phyloP scores from a whole-genome alignment of 192 early-diverging fungal genomes.

The Coemansia sp. region DNA sequence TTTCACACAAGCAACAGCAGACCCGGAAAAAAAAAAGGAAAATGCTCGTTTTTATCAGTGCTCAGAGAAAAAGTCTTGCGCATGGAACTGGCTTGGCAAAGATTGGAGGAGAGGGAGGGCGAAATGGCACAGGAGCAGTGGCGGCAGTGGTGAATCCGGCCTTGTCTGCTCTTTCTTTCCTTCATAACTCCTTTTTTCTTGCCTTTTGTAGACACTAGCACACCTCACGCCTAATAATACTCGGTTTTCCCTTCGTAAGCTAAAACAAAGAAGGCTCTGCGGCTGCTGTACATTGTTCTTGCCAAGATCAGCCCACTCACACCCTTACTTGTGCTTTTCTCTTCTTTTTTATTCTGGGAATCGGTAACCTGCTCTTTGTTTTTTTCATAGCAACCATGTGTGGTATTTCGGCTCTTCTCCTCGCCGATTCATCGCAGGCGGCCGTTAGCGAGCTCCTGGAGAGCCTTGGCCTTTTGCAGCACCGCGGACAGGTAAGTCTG shows the following conservation, averaged over 20 bases:
- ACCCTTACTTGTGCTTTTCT: background rate
- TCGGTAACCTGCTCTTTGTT: background rate
- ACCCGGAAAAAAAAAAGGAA: no score
- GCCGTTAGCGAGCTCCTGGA: conserved; percentile 91
- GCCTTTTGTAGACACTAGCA: conserved; percentile 16
- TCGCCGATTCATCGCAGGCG: conserved; percentile 71
- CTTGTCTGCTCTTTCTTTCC: background rate
- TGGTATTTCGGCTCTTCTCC: conserved; percentile 80
- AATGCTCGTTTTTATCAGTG: no score
- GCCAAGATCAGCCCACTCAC: background rate
- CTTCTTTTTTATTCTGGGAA: background rate
- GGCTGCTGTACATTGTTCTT: background rate
- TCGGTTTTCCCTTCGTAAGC: conserved; percentile 1
- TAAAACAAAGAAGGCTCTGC: background rate
- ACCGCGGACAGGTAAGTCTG: conserved; percentile 90
- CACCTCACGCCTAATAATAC: background rate
- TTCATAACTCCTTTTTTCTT: conserved; percentile 6
- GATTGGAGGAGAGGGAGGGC: no score
- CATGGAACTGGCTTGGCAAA: no score
- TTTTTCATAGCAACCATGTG: conserved; percentile 66
- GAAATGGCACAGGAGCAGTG: no score
- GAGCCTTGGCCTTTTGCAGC: conserved; percentile 91
- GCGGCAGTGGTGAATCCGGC: background rate
- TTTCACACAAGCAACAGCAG: no score
- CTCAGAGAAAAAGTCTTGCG: no score